Evolutionary conservation across 192 early-diverging fungal genomes (phyloP).

Genomic region (Piromyces sp.): DNA sequence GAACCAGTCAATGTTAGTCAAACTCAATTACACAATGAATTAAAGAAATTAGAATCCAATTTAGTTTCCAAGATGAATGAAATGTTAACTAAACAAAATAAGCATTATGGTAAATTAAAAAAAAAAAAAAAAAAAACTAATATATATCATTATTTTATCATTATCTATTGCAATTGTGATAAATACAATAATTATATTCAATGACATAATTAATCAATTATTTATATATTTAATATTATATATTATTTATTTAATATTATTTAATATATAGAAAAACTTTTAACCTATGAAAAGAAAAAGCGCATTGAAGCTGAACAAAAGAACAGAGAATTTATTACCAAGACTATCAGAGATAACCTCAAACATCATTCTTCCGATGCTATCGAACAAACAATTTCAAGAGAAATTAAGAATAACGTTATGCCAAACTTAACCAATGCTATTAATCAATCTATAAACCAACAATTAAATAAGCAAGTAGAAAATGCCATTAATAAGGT

Average conservation of each 20-base stretch:
- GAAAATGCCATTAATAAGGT: neutral
- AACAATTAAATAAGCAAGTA: neutral
- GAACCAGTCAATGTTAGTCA: neutral
- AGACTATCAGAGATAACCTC: neutral
- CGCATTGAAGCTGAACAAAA: neutral
- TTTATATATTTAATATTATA: no score
- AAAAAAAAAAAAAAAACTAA: no score
- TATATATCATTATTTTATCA: no score
- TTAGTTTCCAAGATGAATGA: neutral
- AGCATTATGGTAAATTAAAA: neutral
- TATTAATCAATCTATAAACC: neutral
- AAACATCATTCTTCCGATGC: neutral
- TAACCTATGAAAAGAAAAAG: neutral
- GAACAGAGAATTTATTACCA: neutral
- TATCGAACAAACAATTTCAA: neutral
- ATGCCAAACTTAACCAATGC: neutral
- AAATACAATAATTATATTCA: no score
- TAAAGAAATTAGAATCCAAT: neutral
- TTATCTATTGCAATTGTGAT: no score
- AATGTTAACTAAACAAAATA: neutral
- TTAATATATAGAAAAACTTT: neutral
- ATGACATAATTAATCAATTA: no score
- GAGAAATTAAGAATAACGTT: neutral
- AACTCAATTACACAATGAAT: neutral
- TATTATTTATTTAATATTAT: no score